phyloP scores from a whole-genome alignment of 495 filamentous ascomycete species.

The Neurospora pannonica region DNA sequence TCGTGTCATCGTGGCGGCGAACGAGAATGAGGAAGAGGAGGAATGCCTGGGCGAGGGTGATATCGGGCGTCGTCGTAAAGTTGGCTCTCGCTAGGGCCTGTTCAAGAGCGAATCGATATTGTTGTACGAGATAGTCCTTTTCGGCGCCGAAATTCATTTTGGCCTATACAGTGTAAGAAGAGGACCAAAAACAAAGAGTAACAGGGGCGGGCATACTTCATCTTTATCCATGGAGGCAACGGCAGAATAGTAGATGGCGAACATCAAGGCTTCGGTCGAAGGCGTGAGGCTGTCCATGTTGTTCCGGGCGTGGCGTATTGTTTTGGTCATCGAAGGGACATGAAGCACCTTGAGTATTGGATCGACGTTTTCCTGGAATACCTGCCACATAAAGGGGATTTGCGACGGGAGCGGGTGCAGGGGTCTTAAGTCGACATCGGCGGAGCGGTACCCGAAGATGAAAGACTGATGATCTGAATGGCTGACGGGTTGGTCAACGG shows the following conservation, averaged over 20 bases:
- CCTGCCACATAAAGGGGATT: slow-evolving; percentile 58
- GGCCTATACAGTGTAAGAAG: slow-evolving; percentile 35
- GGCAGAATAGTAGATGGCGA: slow-evolving; percentile 69
- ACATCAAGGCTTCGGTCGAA: slow-evolving; percentile 61
- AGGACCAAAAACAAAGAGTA: slow-evolving; percentile 12
- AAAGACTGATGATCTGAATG: slow-evolving; percentile 57
- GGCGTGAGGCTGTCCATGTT: slow-evolving; percentile 49
- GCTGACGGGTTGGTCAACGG: slow-evolving; percentile 17
- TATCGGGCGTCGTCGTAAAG: slow-evolving; percentile 64
- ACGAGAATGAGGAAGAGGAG: slow-evolving; percentile 61
- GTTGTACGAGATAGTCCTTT: slow-evolving; percentile 43
- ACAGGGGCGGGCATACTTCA: slow-evolving; percentile 24
- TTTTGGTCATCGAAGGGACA: slow-evolving; percentile 45
- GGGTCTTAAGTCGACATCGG: slow-evolving; percentile 36
- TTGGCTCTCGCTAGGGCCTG: slow-evolving; percentile 67
- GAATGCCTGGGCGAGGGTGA: slow-evolving; percentile 69
- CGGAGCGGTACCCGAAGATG: slow-evolving; percentile 59
- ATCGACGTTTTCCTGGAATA: slow-evolving; percentile 62
- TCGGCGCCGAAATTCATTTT: slow-evolving; percentile 45
- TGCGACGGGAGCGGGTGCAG: slow-evolving; percentile 51
- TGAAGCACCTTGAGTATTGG: slow-evolving; percentile 63
- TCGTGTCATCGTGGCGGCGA: slow-evolving; percentile 55
- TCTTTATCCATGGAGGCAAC: slow-evolving; percentile 57
- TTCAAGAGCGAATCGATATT: slow-evolving; percentile 73
- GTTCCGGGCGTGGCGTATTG: slow-evolving; percentile 34